Percentiles rank a stretch among this genome's conserved stretches.
Conservation (phyloP, 75 land plant genomes). For the Picea glauca region DNA sequence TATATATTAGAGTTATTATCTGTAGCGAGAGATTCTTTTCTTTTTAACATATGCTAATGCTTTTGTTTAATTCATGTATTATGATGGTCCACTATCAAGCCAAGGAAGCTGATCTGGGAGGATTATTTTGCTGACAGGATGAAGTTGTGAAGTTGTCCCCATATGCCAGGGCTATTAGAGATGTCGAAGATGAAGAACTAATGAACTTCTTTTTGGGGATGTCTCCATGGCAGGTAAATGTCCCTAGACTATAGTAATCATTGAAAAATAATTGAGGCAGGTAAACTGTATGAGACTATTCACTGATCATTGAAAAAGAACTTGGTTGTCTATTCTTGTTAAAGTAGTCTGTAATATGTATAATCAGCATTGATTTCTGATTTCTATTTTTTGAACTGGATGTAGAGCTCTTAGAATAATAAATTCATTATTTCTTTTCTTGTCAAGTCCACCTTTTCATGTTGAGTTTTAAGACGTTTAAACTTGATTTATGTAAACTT, state of each 20-base stretch:
- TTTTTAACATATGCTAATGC: not conserved
- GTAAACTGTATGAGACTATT: not conserved
- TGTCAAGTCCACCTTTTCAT: no score
- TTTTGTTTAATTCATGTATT: not conserved
- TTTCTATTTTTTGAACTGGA: not conserved
- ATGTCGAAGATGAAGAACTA: constrained; percentile 93
- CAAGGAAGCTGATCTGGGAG: constrained; percentile 1
- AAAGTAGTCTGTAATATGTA: not conserved
- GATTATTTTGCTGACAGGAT: constrained; percentile 47
- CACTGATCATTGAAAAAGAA: not conserved
- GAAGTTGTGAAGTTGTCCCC: constrained; percentile 87
- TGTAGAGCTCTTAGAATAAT: no score
- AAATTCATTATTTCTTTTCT: no score
- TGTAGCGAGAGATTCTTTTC: not conserved
- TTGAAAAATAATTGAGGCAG: not conserved
- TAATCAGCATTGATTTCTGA: not conserved
- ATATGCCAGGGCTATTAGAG: constrained; percentile 91
- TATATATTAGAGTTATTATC: not conserved
- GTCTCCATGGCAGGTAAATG: constrained; percentile 84
- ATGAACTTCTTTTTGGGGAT: constrained; percentile 83
- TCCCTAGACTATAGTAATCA: not conserved
- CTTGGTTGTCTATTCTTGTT: not conserved
- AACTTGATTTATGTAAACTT: not conserved
- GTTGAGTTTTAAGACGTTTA: not conserved
- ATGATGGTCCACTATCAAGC: not conserved